phyloP scores from a whole-genome alignment of 202 grass and related monocot species.

The Digitaria exilis region DNA sequence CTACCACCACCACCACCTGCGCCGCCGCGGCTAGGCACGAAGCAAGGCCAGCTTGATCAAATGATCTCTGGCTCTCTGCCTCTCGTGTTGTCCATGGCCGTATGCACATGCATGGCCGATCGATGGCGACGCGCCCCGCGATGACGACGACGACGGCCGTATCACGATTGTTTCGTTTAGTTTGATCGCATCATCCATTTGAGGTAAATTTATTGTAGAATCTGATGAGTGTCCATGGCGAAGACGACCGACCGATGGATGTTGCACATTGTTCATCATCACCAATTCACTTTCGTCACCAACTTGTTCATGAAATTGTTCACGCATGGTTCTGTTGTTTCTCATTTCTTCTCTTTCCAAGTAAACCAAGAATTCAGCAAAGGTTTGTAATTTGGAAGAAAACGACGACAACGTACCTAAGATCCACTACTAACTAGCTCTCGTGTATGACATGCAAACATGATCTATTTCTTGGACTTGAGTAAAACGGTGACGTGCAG shows the following conservation, averaged over 20 bases:
- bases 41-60: not conserved
- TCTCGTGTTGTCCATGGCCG: not conserved
- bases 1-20: constrained; percentile 23
- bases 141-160: not conserved
- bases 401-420: not conserved
- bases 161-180: not conserved
- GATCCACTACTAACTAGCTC: not conserved
- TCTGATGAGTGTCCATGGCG: not conserved
- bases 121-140: not conserved
- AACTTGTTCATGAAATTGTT: no score
- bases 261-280: not conserved
- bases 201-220: not conserved
- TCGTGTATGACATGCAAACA: not conserved
- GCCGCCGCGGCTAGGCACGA: constrained; percentile 12
- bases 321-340: not conserved
- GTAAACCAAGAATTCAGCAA: not conserved
- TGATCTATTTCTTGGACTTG: not conserved
- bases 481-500: not conserved
- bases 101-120: not conserved
- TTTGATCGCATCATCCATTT: not conserved
- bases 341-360: not conserved
- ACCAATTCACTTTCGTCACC: no score
- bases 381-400: no score
- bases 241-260: not conserved
- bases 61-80: not conserved